Evolutionary conservation across 2,329 filamentous ascomycete species (phyloP).

Genomic region (Penicillium sp.): DNA sequence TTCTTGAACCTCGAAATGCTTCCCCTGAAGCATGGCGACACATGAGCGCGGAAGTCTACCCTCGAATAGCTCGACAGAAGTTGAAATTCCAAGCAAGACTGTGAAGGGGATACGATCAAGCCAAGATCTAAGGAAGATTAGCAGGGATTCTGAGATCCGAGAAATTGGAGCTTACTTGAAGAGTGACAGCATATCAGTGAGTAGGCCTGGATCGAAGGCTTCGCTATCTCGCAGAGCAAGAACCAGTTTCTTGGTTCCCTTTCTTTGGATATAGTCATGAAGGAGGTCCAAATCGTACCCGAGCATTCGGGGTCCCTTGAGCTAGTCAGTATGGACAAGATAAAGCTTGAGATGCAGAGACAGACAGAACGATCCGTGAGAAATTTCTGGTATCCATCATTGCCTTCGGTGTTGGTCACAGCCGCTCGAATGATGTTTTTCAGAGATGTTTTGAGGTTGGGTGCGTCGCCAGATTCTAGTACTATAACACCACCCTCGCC

Average conservation of each 20-base stretch:
- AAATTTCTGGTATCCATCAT: constrained; percentile 40
- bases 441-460: constrained; percentile 46
- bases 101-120: constrained; percentile 60
- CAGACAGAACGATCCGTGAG: constrained; percentile 40
- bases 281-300: constrained; percentile 49
- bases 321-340: constrained; percentile 8
- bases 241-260: constrained; percentile 39
- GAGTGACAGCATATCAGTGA: constrained; percentile 46
- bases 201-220: constrained; percentile 45
- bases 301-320: constrained; percentile 41
- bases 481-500: constrained; percentile 38
- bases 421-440: constrained; percentile 47
- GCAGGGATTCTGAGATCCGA: neutral
- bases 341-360: neutral
- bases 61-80: constrained; percentile 61
- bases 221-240: constrained; percentile 48
- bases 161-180: constrained; percentile 42
- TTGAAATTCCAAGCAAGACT: constrained; percentile 60
- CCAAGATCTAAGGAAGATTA: constrained; percentile 53
- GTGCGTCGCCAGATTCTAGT: constrained; percentile 45
- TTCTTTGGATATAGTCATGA: constrained; percentile 41
- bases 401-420: constrained; percentile 38
- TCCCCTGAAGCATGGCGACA: constrained; percentile 52
- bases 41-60: constrained; percentile 55
- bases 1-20: constrained; percentile 53